Evolutionary conservation across 2,329 filamentous ascomycete genomes (phyloP).

Genomic region (Penicillium rolfsii): DNA sequence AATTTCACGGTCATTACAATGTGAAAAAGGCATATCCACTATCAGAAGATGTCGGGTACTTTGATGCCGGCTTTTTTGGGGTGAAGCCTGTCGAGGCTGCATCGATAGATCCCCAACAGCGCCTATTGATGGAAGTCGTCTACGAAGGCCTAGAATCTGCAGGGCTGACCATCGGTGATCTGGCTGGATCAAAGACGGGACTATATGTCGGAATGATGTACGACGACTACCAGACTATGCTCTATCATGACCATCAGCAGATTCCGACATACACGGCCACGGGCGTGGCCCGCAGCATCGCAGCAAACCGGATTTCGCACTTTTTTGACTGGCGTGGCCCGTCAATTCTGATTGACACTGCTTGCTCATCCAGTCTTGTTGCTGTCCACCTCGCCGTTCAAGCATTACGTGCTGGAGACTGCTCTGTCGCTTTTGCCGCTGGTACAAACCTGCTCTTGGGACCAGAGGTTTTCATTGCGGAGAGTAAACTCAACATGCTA

Average conservation of each 20-base stretch:
- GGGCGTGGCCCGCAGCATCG: neutral
- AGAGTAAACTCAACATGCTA: slow-evolving; percentile 40
- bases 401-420: too few species aligned
- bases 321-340: slow-evolving; percentile 6
- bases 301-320: slow-evolving; percentile 3
- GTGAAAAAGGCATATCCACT: slow-evolving; percentile 12
- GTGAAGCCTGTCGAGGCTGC: neutral
- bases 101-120: neutral
- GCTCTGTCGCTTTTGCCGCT: slow-evolving; percentile 18
- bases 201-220: neutral
- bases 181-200: neutral
- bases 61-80: too few species aligned
- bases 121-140: neutral
- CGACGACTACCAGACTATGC: neutral
- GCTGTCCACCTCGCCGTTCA: slow-evolving; percentile 10
- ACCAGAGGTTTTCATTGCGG: slow-evolving; percentile 26
- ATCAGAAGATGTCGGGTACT: too few species aligned
- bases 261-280: too few species aligned
- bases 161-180: neutral
- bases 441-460: slow-evolving; percentile 34
- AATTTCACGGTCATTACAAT: too few species aligned
- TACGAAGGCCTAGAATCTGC: neutral
- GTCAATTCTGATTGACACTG: neutral
- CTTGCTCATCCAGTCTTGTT: neutral
- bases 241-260: too few species aligned